Conservation (phyloP, 257 asterid species). For the Fraxinus americana region DNA sequence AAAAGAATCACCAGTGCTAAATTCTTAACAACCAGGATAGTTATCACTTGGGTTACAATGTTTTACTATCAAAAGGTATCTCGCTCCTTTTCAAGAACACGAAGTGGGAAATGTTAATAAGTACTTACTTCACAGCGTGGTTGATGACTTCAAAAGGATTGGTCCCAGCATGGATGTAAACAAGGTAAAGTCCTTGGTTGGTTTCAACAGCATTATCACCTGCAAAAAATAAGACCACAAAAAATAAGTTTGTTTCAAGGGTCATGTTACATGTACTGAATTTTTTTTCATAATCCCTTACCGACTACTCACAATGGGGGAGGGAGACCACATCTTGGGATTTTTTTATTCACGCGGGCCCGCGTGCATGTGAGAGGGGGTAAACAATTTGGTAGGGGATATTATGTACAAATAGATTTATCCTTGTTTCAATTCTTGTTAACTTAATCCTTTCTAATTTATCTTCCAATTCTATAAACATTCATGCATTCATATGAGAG, state of each 20-base stretch:
- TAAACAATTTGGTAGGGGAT: too few relatives aligned
- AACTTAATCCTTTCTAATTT: constrained; percentile 19
- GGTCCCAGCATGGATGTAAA: constrained; percentile 88
- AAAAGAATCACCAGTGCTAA: neutral
- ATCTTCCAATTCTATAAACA: constrained; percentile 27
- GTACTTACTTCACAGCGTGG: constrained; percentile 88
- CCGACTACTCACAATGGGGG: too few relatives aligned
- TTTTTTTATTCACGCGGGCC: too few relatives aligned
- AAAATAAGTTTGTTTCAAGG: constrained; percentile 30
- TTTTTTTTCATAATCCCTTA: too few relatives aligned
- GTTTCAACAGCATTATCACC: constrained; percentile 89
- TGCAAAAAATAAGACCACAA: constrained; percentile 46
- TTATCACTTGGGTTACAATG: neutral
- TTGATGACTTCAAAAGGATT: constrained; percentile 90
- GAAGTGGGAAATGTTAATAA: neutral
- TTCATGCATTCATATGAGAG: constrained; percentile 23
- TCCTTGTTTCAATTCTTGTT: constrained; percentile 31
- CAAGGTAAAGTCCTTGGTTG: constrained; percentile 83
- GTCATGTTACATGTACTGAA: too few relatives aligned
- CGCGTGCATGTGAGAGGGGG: too few relatives aligned
- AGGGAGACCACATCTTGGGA: too few relatives aligned
- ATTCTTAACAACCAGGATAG: constrained; percentile 8
- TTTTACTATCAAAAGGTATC: neutral
- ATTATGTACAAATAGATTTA: too few relatives aligned
- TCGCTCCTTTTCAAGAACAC: neutral